Conservation (phyloP, 1,139 yeast species). For the Yamadazyma dushanensis region DNA sequence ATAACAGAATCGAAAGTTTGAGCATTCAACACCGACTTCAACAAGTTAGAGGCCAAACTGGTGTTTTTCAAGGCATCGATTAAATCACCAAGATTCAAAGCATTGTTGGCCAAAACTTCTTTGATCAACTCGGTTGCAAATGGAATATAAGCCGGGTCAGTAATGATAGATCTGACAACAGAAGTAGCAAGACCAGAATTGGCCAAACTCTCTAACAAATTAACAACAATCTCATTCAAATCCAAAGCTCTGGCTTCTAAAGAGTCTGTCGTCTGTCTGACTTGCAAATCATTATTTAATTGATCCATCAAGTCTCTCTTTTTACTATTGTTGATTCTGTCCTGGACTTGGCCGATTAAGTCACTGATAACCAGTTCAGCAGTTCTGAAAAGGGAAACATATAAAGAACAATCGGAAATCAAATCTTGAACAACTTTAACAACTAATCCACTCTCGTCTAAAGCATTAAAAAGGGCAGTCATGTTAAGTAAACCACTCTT, state of each 20-base stretch:
- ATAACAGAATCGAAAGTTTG: conserved; percentile 38
- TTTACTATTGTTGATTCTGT: conserved; percentile 18
- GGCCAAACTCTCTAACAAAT: conserved; percentile 42
- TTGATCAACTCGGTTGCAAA: conserved; percentile 37
- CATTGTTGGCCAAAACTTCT: conserved; percentile 30
- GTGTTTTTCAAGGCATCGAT: conserved; percentile 37
- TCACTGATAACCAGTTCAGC: conserved; percentile 30
- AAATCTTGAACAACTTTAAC: conserved; percentile 38
- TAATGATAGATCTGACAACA: conserved; percentile 41
- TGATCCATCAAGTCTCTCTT: conserved; percentile 19
- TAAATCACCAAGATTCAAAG: conserved; percentile 29
- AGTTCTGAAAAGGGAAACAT: conserved; percentile 35
- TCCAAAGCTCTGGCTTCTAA: conserved; percentile 20
- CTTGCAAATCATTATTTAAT: conserved; percentile 10
- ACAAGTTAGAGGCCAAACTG: conserved; percentile 37
- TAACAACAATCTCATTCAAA: conserved; percentile 31
- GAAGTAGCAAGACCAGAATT: conserved; percentile 44
- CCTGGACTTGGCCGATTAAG: conserved; percentile 31
- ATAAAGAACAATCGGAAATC: conserved; percentile 42
- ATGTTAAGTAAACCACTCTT: conserved; percentile 34
- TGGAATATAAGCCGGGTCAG: conserved; percentile 38
- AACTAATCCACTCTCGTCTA: conserved; percentile 41
- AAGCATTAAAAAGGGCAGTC: conserved; percentile 36
- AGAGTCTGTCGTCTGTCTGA: conserved; percentile 8
- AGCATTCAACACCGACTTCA: conserved; percentile 34